Base-by-base conservation (phyloP, 1,284 basidiomycete genomes). In the Clitocybe nebularis region DNA sequence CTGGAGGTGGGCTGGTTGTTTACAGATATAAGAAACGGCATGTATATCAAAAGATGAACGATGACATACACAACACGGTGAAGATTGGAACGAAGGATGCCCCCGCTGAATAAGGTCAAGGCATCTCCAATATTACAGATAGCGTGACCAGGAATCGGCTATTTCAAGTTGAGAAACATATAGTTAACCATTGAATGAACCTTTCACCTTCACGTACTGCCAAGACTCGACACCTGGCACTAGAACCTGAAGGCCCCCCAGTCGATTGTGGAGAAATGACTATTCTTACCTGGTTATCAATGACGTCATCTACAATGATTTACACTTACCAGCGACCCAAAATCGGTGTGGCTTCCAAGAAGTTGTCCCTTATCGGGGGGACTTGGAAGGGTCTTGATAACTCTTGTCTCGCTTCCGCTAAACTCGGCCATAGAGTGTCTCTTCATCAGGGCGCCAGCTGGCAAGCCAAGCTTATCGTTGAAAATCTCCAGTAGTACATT, bases 171-270 rank as follows among this genome's bases (percentile, higher is more conserved):
- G n/a, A n/a, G n/a, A n/a, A n/a, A n/a, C n/a, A n/a, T n/a, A n/a
- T n/a, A n/a, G n/a, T n/a, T n/a, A n/a, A n/a, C n/a, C n/a, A n/a
- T n/a, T n/a, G n/a, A n/a, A n/a, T 11, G 21, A 4, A 4, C 7
- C 8, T n/a, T n/a, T n/a, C 39, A 80, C 81, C 66, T 74, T 74
- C 45, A 86, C 68, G 48, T 84, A 87, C 51, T 78, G 77, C 84
- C 84, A 88, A 16, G 71, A 60, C n/a, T 76, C 69, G 7, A 72
- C 64, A 2, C 77, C 78, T 0, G 82, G 82, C 0, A 74, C 72
- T 29, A 85, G 67, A 0, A 87, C 82, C 52, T 88, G 85, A 4
- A 89, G 63, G 0, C 85, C 85, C 2, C 84, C 84, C 0, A 88
- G 71, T 10, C 74, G 73, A 57, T 86, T 86, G 58, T 83, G 79